Evolutionary conservation across 2,329 filamentous ascomycete species (phyloP), one percentile per base, ranked within the genome.

Genomic region (Neophaeococcomyces aloes): DNA sequence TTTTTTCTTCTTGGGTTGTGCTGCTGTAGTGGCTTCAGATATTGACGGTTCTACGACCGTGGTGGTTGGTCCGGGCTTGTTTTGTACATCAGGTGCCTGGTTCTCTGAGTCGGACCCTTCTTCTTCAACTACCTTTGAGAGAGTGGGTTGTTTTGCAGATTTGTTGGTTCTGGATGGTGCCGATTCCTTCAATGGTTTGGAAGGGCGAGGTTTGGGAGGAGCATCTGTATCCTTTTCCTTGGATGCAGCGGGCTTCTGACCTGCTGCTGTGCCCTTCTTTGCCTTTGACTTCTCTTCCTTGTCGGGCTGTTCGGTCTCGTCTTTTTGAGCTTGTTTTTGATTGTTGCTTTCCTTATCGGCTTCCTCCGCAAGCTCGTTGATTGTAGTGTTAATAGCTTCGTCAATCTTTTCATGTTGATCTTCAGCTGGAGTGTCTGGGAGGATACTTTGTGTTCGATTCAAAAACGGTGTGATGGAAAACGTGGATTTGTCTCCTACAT

Each of bases 381-480:
- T 44, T n/a, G 29, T 35, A 32, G 35, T 53, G 45, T 54, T 36
- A 33, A 50, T 43, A 17, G 43, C 41, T 27, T 29, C 38, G 29
- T 50, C 45, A 15, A 49, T 38, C 7, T 46, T 41, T n/a, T 59
- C 54, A 10, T 27, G 23, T 27, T 6, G 5, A 27, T 27, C 23
- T 27, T 57, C 57, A 13, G 63, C 38, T 7, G 64, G 61, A 17
- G 63, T 62, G 19, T 67, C 66, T 5, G 67, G 64, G n/a, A 66
- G 63, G 11, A 81, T 66, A 50, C 70, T 80, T 48, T 72, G 78
- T 19, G 77, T 81, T 39, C 81, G 78, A 61, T 88, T 94, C 48
- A 96, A 70, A 68, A 94, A 95, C 0, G 89, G 89, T 0, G 89
- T 96, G 51, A 95, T 86, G 3, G 87, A 94, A 62, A 96, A 95